phyloP scores from a whole-genome alignment of 495 filamentous ascomycete species.

The Talaromyces stipitatus region DNA sequence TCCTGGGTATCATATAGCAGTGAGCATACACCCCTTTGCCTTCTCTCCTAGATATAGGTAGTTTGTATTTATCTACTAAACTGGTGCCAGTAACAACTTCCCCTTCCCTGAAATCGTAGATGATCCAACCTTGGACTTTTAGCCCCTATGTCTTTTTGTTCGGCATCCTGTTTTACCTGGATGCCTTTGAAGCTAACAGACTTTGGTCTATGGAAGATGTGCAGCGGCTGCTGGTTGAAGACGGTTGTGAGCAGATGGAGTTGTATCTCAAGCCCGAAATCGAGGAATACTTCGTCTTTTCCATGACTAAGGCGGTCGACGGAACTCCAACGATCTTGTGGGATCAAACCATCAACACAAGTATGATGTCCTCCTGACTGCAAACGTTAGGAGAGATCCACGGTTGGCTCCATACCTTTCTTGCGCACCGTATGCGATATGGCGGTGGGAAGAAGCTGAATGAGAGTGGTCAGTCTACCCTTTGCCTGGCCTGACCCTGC shows the following conservation, averaged over 20 bases:
- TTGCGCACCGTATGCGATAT: conserved; percentile 10
- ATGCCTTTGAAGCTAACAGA: conserved; percentile 7
- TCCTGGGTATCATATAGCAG: too few relatives aligned
- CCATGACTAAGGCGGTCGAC: conserved; percentile 1
- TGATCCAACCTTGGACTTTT: conserved; percentile 9
- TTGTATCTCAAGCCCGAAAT: conserved; percentile 12
- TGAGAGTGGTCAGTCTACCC: conserved; percentile 10
- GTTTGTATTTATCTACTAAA: too few relatives aligned
- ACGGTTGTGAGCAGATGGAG: conserved; percentile 8
- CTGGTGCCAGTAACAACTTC: background rate
- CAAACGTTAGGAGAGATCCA: conserved; percentile 9
- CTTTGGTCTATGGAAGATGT: conserved; percentile 13
- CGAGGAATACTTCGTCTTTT: conserved; percentile 14
- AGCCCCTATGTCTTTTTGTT: conserved; percentile 14
- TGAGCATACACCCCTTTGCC: too few relatives aligned
- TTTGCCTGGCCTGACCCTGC: background rate
- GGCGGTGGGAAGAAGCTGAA: conserved; percentile 9
- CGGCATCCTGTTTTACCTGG: conserved; percentile 11
- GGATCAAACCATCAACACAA: conserved; percentile 1
- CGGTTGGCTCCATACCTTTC: conserved; percentile 7
- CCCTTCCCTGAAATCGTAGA: conserved; percentile 13
- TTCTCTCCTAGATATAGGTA: too few relatives aligned
- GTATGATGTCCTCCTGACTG: conserved; percentile 5
- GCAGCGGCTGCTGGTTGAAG: conserved; percentile 10
- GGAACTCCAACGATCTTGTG: background rate